A percentile compares a stretch with the other conserved stretches of the same genome.
Conservation (phyloP, 768 basidiomycete species). For the Tylopilus sp. region DNA sequence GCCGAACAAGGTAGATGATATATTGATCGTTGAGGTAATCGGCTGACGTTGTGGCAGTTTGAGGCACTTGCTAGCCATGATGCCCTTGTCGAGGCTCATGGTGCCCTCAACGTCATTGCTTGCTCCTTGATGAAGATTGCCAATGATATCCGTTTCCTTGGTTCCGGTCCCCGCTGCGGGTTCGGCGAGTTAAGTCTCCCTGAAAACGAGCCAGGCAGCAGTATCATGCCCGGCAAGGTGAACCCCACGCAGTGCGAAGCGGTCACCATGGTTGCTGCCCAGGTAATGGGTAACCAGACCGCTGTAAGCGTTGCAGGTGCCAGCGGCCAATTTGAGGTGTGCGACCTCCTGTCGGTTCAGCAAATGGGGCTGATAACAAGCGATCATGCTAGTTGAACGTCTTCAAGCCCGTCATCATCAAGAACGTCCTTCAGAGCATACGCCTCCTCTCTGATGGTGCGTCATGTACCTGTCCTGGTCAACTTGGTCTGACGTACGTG, state of each 20-base stretch:
- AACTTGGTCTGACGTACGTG: conserved; percentile 3
- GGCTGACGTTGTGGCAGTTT: conserved; percentile 52
- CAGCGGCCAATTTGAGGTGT: conserved; percentile 94
- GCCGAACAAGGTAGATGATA: conserved; percentile 83
- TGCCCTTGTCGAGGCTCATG: conserved; percentile 95
- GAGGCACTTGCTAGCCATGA: conserved; percentile 98
- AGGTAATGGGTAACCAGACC: conserved; percentile 98
- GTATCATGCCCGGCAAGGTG: conserved; percentile 99
- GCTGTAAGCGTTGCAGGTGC: conserved; percentile 89
- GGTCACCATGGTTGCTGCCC: conserved; percentile 96
- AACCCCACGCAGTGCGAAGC: conserved; percentile 99
- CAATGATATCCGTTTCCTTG: conserved; percentile 97
- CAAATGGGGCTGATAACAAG: conserved; percentile 8
- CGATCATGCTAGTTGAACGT: conserved; percentile 81
- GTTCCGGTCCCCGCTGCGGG: conserved; percentile 95
- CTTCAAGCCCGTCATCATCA: conserved; percentile 98
- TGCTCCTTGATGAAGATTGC: conserved; percentile 99
- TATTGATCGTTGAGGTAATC: background rate
- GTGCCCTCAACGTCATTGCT: conserved; percentile 94
- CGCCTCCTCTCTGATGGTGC: conserved; percentile 88
- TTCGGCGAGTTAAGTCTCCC: conserved; percentile 92
- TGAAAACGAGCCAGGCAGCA: conserved; percentile 98
- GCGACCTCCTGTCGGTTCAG: conserved; percentile 15
- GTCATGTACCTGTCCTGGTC: conserved; percentile 18
- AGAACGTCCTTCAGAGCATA: conserved; percentile 95